phyloP scores from a whole-genome alignment of 1,139 yeast genomes.

The Diutina neorugosa region DNA sequence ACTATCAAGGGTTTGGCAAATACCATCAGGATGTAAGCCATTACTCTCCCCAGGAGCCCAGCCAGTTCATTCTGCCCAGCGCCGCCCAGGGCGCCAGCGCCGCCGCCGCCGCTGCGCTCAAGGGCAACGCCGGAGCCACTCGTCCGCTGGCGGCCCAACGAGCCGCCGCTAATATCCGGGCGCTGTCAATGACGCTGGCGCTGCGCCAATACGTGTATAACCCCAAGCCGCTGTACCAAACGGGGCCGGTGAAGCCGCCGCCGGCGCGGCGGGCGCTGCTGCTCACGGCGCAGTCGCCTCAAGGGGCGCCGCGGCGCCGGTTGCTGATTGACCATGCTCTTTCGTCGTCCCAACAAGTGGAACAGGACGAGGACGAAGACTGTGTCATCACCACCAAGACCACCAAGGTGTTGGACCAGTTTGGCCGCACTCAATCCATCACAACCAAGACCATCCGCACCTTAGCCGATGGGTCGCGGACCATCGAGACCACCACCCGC shows the following conservation, averaged over 20 bases:
- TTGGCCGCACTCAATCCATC: slow-evolving; percentile 30
- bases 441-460: slow-evolving; percentile 31
- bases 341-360: slow-evolving; percentile 6
- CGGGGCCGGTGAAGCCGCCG: slow-evolving; percentile 12
- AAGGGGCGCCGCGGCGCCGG: slow-evolving; percentile 4
- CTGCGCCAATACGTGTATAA: slow-evolving; percentile 19
- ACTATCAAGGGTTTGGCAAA: slow-evolving; percentile 26
- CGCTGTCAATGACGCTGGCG: slow-evolving; percentile 2
- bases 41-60: slow-evolving; percentile 10
- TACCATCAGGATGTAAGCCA: slow-evolving; percentile 22
- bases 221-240: slow-evolving; percentile 29
- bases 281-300: not conserved
- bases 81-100: slow-evolving; percentile 24
- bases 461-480: slow-evolving; percentile 33
- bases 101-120: slow-evolving; percentile 33
- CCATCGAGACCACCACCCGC: slow-evolving; percentile 33
- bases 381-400: slow-evolving; percentile 29
- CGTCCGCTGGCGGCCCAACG: slow-evolving; percentile 6
- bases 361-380: slow-evolving; percentile 13
- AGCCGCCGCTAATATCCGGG: slow-evolving; percentile 7
- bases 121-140: slow-evolving; percentile 13
- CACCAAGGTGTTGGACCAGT: slow-evolving; percentile 31
- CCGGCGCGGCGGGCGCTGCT: slow-evolving; percentile 1
- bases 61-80: slow-evolving; percentile 13
- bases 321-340: slow-evolving; percentile 3